Percentiles rank a stretch among this genome's conserved stretches.
Evolutionary conservation across 495 filamentous ascomycete species (phyloP).

Genomic region (Tetracladium setigerum): DNA sequence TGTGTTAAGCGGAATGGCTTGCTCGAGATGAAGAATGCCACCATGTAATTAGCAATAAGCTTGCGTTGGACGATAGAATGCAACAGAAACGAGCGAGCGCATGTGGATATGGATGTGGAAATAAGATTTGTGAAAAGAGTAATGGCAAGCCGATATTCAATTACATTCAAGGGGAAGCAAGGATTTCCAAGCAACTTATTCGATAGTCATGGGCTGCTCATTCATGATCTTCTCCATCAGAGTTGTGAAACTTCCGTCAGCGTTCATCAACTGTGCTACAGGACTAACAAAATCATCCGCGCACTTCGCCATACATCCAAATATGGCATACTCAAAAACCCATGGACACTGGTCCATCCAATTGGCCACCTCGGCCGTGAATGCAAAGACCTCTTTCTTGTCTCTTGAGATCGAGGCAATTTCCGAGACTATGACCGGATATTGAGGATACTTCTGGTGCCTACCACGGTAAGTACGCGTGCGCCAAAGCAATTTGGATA

Average conservation of each 20-base stretch:
- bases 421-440: conserved; percentile 31
- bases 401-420: conserved; percentile 36
- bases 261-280: conserved; percentile 37
- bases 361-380: conserved; percentile 35
- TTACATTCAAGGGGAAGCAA: no score
- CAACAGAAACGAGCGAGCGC: no score
- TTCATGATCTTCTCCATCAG: conserved; percentile 32
- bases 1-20: no score
- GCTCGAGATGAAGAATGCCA: no score
- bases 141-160: no score
- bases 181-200: no score
- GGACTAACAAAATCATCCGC: conserved; percentile 39
- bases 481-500: not conserved
- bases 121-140: no score
- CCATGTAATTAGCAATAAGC: no score
- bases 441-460: conserved; percentile 29
- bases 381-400: conserved; percentile 26
- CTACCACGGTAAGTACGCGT: conserved; percentile 19
- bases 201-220: conserved; percentile 14
- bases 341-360: conserved; percentile 36
- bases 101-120: no score
- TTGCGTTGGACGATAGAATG: no score
- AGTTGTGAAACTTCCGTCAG: conserved; percentile 31
- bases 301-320: conserved; percentile 34
- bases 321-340: conserved; percentile 38